Percentiles rank a stretch among this genome's conserved stretches.
phyloP scores from a whole-genome alignment of 345 rosid species.

The Eucalyptus brandiana region DNA sequence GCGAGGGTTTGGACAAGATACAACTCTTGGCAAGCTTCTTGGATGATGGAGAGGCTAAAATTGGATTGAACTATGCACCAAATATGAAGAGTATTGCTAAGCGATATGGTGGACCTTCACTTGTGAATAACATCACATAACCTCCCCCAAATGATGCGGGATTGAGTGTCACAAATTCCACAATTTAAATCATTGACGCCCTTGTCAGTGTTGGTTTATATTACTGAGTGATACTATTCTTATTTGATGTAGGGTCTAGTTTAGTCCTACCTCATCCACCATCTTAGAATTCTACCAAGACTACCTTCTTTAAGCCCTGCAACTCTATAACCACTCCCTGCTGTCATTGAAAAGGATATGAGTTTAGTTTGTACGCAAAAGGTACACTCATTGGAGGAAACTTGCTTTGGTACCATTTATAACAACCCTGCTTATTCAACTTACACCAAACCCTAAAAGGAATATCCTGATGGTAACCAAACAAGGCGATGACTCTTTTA shows the following conservation, averaged over 20 bases:
- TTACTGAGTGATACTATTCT: neutral
- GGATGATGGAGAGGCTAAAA: neutral
- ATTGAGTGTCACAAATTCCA: neutral
- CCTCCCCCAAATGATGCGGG: fast-evolving
- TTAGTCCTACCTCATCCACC: neutral
- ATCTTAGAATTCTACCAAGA: neutral
- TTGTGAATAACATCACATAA: neutral
- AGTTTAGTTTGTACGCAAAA: too few species aligned
- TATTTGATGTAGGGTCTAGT: fast-evolving
- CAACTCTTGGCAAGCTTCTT: too few species aligned
- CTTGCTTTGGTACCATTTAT: too few species aligned
- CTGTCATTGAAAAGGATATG: neutral
- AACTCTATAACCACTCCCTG: neutral
- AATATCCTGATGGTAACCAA: too few species aligned
- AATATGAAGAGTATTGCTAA: neutral
- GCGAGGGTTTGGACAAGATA: neutral
- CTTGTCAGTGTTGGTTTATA: neutral
- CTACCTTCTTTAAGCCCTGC: neutral
- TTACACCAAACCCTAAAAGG: neutral
- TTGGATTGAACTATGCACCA: neutral
- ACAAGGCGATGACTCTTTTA: neutral
- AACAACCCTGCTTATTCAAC: neutral
- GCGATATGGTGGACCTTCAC: neutral
- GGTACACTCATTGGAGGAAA: neutral
- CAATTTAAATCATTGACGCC: neutral